Base-by-base conservation (phyloP, 441 rosid species). In the Cnidoscolus chayamansa region DNA sequence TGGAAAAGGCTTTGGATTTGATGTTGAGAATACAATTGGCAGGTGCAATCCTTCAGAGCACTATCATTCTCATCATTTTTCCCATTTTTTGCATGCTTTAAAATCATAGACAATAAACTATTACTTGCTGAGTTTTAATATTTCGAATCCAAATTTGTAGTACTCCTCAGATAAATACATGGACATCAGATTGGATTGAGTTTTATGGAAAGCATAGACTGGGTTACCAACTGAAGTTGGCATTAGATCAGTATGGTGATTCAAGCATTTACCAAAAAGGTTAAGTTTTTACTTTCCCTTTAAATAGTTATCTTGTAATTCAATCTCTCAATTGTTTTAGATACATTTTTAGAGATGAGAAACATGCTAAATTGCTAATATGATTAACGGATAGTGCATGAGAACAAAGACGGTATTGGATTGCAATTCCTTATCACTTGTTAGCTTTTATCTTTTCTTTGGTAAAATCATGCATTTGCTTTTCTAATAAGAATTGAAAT, bases 1-100 rank as follows among this genome's bases (percentile, higher is more conserved):
- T 11, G 79, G 78, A 2, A 89, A 88, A 65, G 96, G 98, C 65
- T 94, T 89, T 61, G 98, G 98, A 20, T 94, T 94, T 72, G 90
- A 89, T 63, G 95, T 90, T 54, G 88, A 91, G 51, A 94, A 94
- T 81, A 94, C 97, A 56, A 84, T 94, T 81, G 98, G 98, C 77
- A 94, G 98, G 98, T 91, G 66, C 35, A 35, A 12, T 73, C 19
- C 61, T 56, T 76, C 31, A 13, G 73, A 37, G 49, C 54, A 71
- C 68, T 56, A 47, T 74, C 62, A 25, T 51, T 72, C 45, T 63
- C 8, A 50, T 65, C 40, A 9, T 57, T 60, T 16, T 32, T 45
- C 25, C 16, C 51, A 68, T 63, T 48, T 71, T 40, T 64, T 11
- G 17, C 40, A 48, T 53, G 58, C 60, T 0, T 10, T 2, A 10